A percentile compares a stretch with the other conserved stretches of the same genome.
These are phyloP conservation scores for Aspergillus calidoustus DNA, from an alignment of 2,329 filamentous ascomycete genomes.

Conservation along the genomic window DNA sequence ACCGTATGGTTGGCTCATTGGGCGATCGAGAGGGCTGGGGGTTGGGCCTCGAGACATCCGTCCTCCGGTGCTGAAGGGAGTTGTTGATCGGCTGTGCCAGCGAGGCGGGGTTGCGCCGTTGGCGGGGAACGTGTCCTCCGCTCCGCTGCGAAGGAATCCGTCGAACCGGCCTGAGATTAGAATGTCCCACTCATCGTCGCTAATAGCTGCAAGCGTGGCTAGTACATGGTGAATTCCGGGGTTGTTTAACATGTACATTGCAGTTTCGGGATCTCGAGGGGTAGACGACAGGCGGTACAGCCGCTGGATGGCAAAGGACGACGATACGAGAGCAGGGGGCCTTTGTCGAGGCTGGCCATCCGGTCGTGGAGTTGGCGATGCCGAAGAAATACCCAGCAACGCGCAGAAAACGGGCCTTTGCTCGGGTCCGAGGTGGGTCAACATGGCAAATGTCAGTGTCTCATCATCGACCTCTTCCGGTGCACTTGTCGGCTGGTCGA, in stretches of 20 bases:
- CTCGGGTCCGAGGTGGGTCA: conserved; percentile 79
- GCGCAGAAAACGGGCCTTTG: conserved; percentile 83
- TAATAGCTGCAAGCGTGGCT: conserved; percentile 84
- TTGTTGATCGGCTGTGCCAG: conserved; percentile 47
- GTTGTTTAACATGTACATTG: conserved; percentile 84
- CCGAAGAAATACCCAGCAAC: conserved; percentile 66
- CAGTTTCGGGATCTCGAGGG: conserved; percentile 84
- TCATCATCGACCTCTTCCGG: conserved; percentile 93
- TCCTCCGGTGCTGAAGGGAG: conserved; percentile 35
- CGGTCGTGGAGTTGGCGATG: conserved; percentile 62
- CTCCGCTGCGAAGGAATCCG: conserved; percentile 92
- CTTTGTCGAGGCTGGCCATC: conserved; percentile 69
- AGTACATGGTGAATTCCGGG: conserved; percentile 82
- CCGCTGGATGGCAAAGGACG: conserved; percentile 78
- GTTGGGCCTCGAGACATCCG: conserved; percentile 41
- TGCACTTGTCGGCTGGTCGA: conserved; percentile 72
- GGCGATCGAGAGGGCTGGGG: conserved; percentile 44
- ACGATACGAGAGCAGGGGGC: conserved; percentile 75
- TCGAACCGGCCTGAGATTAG: conserved; percentile 92
- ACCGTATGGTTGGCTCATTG: conserved; percentile 45
- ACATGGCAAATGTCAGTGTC: conserved; percentile 88
- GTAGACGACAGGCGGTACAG: conserved; percentile 75
- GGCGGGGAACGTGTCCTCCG: conserved; percentile 60
- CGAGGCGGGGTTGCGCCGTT: conserved; percentile 32
- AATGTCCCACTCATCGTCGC: conserved; percentile 94